These are phyloP conservation scores for Fusarium sp. DNA, from an alignment of 2,329 filamentous ascomycete genomes.

Conservation along the genomic window DNA sequence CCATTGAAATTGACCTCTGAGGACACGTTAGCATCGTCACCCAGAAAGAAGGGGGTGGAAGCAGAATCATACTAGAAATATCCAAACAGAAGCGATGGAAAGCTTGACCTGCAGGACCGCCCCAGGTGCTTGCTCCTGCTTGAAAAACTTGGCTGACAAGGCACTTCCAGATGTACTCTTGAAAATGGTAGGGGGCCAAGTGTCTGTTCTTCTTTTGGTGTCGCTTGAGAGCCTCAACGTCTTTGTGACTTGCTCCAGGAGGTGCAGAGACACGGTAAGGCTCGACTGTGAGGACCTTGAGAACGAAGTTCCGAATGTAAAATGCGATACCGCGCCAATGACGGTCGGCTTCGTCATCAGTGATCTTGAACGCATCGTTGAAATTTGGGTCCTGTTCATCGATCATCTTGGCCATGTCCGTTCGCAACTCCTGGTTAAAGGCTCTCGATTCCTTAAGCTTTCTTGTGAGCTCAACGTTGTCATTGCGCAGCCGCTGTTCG, in stretches of 20 bases:
- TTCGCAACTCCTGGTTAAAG: neutral
- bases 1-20: constrained; percentile 4
- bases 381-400: neutral
- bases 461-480: neutral
- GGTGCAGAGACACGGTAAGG: constrained; percentile 2
- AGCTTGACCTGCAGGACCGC: constrained; percentile 14
- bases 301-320: constrained; percentile 15
- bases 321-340: constrained; percentile 8
- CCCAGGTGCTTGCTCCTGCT: constrained; percentile 14
- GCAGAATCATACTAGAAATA: constrained; percentile 8
- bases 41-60: no score
- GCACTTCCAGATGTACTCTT: constrained; percentile 24
- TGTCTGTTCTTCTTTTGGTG: neutral
- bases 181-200: neutral
- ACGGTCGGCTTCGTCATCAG: constrained; percentile 7
- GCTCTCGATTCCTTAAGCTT: neutral
- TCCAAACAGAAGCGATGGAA: constrained; percentile 8
- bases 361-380: constrained; percentile 13
- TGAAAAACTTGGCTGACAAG: constrained; percentile 17
- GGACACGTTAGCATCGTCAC: neutral
- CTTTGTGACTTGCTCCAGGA: neutral
- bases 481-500: neutral
- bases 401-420: neutral
- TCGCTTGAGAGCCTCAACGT: constrained; percentile 15
- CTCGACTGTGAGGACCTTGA: constrained; percentile 11